phyloP scores from a whole-genome alignment of 306 rosid species.

The Cyclanthera cordifolia region DNA sequence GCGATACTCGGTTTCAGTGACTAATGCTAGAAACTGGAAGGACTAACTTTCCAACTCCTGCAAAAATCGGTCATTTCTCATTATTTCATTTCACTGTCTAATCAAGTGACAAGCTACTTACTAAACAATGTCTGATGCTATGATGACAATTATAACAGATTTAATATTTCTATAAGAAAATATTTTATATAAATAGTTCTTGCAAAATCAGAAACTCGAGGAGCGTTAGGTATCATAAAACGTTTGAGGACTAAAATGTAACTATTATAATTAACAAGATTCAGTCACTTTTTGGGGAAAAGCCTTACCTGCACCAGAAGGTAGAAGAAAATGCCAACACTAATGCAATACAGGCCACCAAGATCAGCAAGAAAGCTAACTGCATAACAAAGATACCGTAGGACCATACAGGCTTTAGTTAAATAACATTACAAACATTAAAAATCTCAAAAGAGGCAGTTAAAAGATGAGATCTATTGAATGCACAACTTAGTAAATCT shows the following conservation, averaged over 20 bases:
- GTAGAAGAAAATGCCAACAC: constrained; percentile 74
- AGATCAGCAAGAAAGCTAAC: constrained; percentile 98
- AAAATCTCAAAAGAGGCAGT: not conserved
- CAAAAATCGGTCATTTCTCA: not conserved
- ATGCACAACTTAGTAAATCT: not conserved
- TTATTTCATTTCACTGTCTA: not conserved
- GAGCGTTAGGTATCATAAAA: not conserved
- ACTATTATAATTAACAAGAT: not conserved
- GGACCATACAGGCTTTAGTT: constrained; percentile 16
- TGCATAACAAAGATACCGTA: constrained; percentile 20
- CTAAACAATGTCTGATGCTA: not conserved
- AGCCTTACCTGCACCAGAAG: constrained; percentile 64
- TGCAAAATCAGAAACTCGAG: constrained; percentile 1
- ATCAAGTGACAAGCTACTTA: not conserved
- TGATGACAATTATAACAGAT: not conserved
- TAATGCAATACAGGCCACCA: constrained; percentile 92
- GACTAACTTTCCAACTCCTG: not conserved
- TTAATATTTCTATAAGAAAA: not conserved
- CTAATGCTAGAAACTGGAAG: constrained; percentile 1
- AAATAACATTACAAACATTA: not conserved
- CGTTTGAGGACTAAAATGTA: not conserved
- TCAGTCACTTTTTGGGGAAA: constrained; percentile 2
- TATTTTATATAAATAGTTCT: not conserved
- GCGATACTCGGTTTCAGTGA: not conserved
- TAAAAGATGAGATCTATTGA: not conserved